Percentiles rank a stretch among this genome's conserved stretches.
phyloP scores from a whole-genome alignment of 2,329 filamentous ascomycete species.

The Talaromyces sp. region DNA sequence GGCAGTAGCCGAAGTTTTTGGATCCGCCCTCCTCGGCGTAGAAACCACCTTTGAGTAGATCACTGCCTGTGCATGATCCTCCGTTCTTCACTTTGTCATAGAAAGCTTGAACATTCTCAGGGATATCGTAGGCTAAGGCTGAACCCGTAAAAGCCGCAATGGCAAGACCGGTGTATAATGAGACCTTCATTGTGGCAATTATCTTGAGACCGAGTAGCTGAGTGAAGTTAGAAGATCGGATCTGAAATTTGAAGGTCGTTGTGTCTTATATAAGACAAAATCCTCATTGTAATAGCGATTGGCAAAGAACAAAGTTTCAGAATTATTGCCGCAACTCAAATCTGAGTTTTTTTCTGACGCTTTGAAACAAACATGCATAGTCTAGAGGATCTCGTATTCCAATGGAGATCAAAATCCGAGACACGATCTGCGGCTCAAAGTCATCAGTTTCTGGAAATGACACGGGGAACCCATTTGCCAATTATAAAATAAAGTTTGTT shows the following conservation, averaged over 20 bases:
- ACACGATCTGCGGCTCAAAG: not conserved
- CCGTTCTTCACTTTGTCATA: constrained; percentile 14
- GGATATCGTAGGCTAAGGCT: constrained; percentile 2
- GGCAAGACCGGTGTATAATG: not conserved
- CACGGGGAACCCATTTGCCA: not conserved
- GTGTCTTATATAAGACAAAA: not conserved
- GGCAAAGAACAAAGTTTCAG: not conserved
- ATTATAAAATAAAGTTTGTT: not conserved
- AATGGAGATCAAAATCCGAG: not conserved
- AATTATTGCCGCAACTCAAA: not conserved
- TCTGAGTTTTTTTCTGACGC: not conserved
- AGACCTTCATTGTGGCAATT: not conserved
- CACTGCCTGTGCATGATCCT: not conserved
- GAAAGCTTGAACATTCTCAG: constrained; percentile 15
- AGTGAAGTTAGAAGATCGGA: not conserved
- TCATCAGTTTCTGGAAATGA: not conserved
- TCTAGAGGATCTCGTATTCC: not conserved
- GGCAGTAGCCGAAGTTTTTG: constrained; percentile 44
- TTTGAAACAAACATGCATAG: not conserved
- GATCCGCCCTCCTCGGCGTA: constrained; percentile 14
- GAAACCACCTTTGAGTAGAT: constrained; percentile 22
- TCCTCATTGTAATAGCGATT: not conserved
- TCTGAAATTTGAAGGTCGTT: not conserved
- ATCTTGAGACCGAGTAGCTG: not conserved
- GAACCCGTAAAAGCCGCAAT: constrained; percentile 2